Evolutionary conservation across 2,329 filamentous ascomycete species (phyloP), one percentile per base, ranked within the genome.

Genomic region (Didymella glomerata): DNA sequence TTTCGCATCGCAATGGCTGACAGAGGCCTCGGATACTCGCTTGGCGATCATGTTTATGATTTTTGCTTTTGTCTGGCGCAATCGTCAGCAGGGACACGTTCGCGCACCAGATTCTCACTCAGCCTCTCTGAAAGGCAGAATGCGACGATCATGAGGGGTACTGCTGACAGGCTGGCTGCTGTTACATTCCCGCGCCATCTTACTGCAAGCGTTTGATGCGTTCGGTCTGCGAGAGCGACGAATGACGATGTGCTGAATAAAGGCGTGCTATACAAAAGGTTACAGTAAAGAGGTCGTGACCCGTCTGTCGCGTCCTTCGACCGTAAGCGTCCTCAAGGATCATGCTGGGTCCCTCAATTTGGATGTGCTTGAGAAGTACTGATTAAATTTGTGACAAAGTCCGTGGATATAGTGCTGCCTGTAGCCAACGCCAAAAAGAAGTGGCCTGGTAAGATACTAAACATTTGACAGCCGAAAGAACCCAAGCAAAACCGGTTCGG

Each of bases 321-420:
- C 22, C 34, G 30, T 24, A 46, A 47, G 41, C 41, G 18, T 48
- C n/a, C 32, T 50, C 27, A 42, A 36, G 42, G n/a, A 2, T 42
- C 41, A 50, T 47, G 10, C 6, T 51, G 48, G 36, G 36, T 49
- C 46, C 20, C 48, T 9, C 27, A 44, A 34, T 28, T 56, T 13
- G 36, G 41, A 14, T 47, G 9, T 51, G 47, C 34, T 40, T 57
- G 36, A 34, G 30, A 24, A 24, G 41, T 54, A 54, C 50, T 54
- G 25, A 36, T 50, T 50, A 46, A 54, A 54, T 42, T 54, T 28
- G 25, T 34, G 34, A 46, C 28, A 61, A 63, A 54, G 28, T 45
- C 49, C 54, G 53, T 62, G 63, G 63, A 67, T 67, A 65, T 66
- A 64, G 60, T 63, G 61, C 63, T 65, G 50, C 56, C 46, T 62